phyloP scores from a whole-genome alignment of 2,329 filamentous ascomycete species.

The Helotiales sp. region DNA sequence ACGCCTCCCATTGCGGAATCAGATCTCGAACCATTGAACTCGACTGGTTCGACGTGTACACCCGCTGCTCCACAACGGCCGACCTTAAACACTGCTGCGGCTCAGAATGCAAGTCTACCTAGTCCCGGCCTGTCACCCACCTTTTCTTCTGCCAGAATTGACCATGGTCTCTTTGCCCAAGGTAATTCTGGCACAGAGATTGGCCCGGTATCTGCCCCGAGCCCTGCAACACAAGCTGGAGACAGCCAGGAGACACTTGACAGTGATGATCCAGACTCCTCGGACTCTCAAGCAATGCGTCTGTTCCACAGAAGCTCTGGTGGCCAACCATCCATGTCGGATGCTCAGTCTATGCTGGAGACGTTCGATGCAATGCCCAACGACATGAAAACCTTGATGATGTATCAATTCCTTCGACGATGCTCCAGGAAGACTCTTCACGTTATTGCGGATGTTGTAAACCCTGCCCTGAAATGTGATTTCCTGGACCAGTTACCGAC shows the following conservation, averaged over 20 bases:
- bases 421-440: constrained; percentile 87
- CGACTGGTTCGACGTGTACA: constrained; percentile 50
- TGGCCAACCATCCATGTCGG: constrained; percentile 53
- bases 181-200: constrained; percentile 45
- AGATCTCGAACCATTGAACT: constrained; percentile 62
- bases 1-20: constrained; percentile 76
- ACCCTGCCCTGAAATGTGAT: constrained; percentile 92
- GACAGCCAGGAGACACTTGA: constrained; percentile 30
- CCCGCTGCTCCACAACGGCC: constrained; percentile 49
- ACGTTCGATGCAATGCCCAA: constrained; percentile 88
- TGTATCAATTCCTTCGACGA: constrained; percentile 90
- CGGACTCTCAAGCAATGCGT: constrained; percentile 43
- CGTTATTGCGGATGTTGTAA: constrained; percentile 86
- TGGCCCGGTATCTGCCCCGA: constrained; percentile 26
- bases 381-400: constrained; percentile 91
- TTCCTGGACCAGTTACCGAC: constrained; percentile 81
- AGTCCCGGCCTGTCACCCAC: constrained; percentile 94
- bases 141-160: constrained; percentile 65
- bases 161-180: constrained; percentile 36
- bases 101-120: constrained; percentile 87
- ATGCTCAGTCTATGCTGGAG: constrained; percentile 84
- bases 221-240: constrained; percentile 36
- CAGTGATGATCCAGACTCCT: constrained; percentile 16
- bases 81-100: constrained; percentile 66
- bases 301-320: constrained; percentile 26